phyloP scores from a whole-genome alignment of 2,329 filamentous ascomycete species.

The Periconia sp. region DNA sequence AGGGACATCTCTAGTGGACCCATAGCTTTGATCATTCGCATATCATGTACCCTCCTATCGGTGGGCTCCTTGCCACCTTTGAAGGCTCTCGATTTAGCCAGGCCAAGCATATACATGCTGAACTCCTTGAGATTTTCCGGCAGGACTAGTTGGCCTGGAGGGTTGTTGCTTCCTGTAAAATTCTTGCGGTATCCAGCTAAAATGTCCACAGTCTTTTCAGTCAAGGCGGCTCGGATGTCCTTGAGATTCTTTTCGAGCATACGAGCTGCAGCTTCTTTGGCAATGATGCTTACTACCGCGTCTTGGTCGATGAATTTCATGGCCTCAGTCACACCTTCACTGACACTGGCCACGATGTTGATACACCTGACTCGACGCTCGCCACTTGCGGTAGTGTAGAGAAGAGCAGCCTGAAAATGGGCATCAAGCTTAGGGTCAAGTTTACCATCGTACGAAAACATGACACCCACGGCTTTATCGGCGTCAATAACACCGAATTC shows the following conservation, averaged over 20 bases:
- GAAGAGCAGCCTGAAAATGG: conserved; percentile 91
- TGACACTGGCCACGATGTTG: conserved; percentile 91
- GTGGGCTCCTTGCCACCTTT: conserved; percentile 89
- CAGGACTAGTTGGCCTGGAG: conserved; percentile 89
- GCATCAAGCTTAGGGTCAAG: conserved; percentile 95
- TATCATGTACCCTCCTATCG: conserved; percentile 86
- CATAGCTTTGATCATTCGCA: conserved; percentile 87
- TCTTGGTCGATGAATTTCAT: conserved; percentile 97
- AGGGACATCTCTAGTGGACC: conserved; percentile 81
- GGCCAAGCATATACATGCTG: conserved; percentile 89
- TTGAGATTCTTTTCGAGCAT: conserved; percentile 76
- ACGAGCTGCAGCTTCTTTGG: conserved; percentile 91
- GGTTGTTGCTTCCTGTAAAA: conserved; percentile 78
- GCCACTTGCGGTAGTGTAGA: conserved; percentile 90
- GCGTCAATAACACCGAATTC: conserved; percentile 91
- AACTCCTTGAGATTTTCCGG: conserved; percentile 96
- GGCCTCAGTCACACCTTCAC: conserved; percentile 75
- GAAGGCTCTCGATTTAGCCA: conserved; percentile 89
- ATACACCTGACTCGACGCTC: conserved; percentile 89
- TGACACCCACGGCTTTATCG: conserved; percentile 88
- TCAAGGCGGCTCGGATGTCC: conserved; percentile 79
- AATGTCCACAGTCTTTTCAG: conserved; percentile 91
- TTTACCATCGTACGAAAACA: conserved; percentile 95
- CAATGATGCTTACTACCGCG: conserved; percentile 82
- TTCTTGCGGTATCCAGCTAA: conserved; percentile 91